These are phyloP conservation scores for Phaeotremella fagi DNA, from an alignment of 768 basidiomycete genomes.

Conservation along the genomic window DNA sequence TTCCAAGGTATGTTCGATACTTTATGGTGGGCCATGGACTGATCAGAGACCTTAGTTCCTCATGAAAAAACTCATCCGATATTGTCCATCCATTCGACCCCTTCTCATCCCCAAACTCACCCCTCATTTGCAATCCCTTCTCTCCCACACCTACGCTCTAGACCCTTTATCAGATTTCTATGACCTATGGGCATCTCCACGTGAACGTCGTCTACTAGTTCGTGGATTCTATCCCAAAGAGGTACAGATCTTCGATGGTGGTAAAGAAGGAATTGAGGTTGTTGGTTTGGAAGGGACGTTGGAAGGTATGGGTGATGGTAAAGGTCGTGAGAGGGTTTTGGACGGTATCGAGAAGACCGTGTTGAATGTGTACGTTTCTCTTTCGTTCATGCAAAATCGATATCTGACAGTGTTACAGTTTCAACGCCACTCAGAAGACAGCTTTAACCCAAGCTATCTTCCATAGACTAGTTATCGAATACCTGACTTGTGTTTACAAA, in stretches of 20 bases:
- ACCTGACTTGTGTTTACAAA: slow-evolving; percentile 60
- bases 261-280: slow-evolving; percentile 46
- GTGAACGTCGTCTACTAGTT: slow-evolving; percentile 72
- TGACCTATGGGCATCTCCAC: slow-evolving; percentile 78
- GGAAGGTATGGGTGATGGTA: slow-evolving; percentile 58
- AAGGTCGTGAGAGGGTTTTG: slow-evolving; percentile 61
- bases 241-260: slow-evolving; percentile 61
- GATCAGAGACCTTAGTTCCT: slow-evolving; percentile 32
- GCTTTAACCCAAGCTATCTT: slow-evolving; percentile 80
- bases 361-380: slow-evolving; percentile 60
- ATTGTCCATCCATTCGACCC: slow-evolving; percentile 63
- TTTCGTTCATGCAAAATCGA: neutral
- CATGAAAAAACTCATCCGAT: slow-evolving; percentile 45
- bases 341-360: slow-evolving; percentile 68
- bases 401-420: slow-evolving; percentile 59
- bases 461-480: slow-evolving; percentile 82
- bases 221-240: slow-evolving; percentile 91
- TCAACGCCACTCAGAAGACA: slow-evolving; percentile 87
- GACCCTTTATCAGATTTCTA: slow-evolving; percentile 80
- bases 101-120: slow-evolving; percentile 77
- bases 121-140: slow-evolving; percentile 65
- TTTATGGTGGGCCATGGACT: neutral
- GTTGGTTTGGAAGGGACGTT: slow-evolving; percentile 61
- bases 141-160: slow-evolving; percentile 80
- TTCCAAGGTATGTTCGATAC: slow-evolving; percentile 59